Conservation (phyloP, 306 rosid species). For the Cucurbita ficifolia region DNA sequence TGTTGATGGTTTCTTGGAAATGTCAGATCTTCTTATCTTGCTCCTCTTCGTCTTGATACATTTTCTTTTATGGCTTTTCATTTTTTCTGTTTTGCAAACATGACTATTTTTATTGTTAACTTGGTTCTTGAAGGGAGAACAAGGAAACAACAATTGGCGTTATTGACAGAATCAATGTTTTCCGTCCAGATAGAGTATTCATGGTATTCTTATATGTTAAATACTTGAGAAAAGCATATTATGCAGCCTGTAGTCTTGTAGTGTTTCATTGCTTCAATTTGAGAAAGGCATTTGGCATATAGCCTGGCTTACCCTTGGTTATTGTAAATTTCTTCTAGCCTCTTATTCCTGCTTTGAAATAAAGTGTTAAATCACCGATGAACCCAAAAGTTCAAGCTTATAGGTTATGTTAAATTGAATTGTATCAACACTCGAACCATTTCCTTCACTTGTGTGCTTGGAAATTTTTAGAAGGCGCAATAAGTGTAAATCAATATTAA, state of each 20-base stretch:
- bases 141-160: conserved; percentile 28
- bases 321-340: background rate
- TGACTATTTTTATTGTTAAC: conserved; percentile 8
- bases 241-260: background rate
- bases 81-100: conserved; percentile 4
- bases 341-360: background rate
- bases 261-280: background rate
- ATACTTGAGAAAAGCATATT: background rate
- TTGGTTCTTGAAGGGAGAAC: conserved; percentile 42
- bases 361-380: background rate
- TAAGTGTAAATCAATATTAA: too few relatives aligned
- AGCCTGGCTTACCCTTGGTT: background rate
- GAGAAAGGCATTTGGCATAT: background rate
- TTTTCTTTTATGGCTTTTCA: background rate
- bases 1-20: conserved; percentile 84
- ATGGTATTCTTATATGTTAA: conserved; percentile 30
- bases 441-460: too few relatives aligned
- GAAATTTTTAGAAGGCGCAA: too few relatives aligned
- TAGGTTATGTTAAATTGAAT: too few relatives aligned
- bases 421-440: too few relatives aligned
- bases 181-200: conserved; percentile 84
- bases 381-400: too few relatives aligned
- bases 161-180: conserved; percentile 70
- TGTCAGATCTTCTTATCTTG: conserved; percentile 24
- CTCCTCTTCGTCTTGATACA: background rate